Base-by-base conservation (phyloP, 768 basidiomycete genomes). In the Psilocybe cyanescens region DNA sequence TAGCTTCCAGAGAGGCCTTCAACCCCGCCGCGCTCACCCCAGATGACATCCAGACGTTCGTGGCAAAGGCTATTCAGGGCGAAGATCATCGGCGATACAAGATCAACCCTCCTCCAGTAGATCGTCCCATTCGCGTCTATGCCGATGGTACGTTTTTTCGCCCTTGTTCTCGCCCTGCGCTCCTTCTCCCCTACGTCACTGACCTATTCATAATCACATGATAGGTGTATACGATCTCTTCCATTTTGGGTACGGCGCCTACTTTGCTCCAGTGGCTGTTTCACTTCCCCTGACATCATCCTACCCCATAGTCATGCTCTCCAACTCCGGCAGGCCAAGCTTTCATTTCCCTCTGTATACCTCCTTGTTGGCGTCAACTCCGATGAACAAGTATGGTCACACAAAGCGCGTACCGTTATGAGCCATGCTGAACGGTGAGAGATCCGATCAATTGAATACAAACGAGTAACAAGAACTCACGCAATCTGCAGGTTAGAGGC, bases 151-250 rank as follows among this genome's bases (percentile, higher is more conserved):
- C 64, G 86, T 75, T 35, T 48, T 51, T 12, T 37, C 35, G 35
- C 48, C 52, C 33, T 53, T 49, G 48, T 47, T n/a, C 50, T 56
- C 54, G 58, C 58, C 53, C 61, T 28, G 19, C 59, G 33, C 44
- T 52, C 67, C 57, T 37, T 57, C 51, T 45, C 49, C 55, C 45
- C 54, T 71, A 74, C 75, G 72, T 76, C 73, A 73, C 67, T 68
- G n/a, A 55, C 54, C 45, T 58, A 58, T 58, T 62, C 31, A 59
- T 44, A 59, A 72, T 73, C 68, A 70, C 68, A 66, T 70, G 56
- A 59, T 68, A 93, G 92, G 91, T 12, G 97, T 98, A 9, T 99
- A 98, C 70, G 97, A 99, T 76, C 83, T 99, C 55, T 97, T 99
- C 77, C 97, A 98, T 74, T 98, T 94, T 74, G 93, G 93, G 93